Evolutionary conservation across 1,284 basidiomycete species (phyloP).

Genomic region (Amylostereum chailletii): DNA sequence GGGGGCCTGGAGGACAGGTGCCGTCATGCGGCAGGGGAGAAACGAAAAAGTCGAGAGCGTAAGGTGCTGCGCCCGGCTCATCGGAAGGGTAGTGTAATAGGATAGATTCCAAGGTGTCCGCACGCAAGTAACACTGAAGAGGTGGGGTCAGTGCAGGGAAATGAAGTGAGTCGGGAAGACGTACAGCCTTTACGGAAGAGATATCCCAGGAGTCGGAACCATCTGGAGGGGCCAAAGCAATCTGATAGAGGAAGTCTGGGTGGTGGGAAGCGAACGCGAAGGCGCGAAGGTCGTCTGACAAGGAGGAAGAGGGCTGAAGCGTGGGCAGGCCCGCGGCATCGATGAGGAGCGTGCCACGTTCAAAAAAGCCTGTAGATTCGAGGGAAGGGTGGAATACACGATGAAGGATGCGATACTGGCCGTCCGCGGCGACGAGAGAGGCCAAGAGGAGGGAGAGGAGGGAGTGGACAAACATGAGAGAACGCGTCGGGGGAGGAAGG

Average conservation of each 20-base stretch:
- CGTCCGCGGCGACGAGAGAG: slow-evolving; percentile 9
- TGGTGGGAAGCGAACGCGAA: slow-evolving; percentile 31
- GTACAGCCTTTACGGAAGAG: slow-evolving; percentile 61
- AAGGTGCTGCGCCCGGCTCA: slow-evolving; percentile 32
- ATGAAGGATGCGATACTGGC: slow-evolving; percentile 25
- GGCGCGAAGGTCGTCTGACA: slow-evolving; percentile 29
- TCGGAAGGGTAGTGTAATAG: slow-evolving; percentile 41
- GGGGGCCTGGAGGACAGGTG: slow-evolving; percentile 36
- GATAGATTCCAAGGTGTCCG: slow-evolving; percentile 44
- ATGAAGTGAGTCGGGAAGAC: slow-evolving; percentile 2
- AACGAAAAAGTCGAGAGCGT: slow-evolving; percentile 64
- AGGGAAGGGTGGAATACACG: slow-evolving; percentile 31
- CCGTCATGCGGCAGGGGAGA: slow-evolving; percentile 57
- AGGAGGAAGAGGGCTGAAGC: slow-evolving; percentile 9
- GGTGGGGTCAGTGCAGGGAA: slow-evolving; percentile 3
- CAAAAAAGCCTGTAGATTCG: slow-evolving; percentile 23
- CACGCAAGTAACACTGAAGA: slow-evolving; percentile 50
- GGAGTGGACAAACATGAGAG: slow-evolving; percentile 5
- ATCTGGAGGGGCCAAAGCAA: slow-evolving; percentile 51
- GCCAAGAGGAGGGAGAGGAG: slow-evolving; percentile 11
- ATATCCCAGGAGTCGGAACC: slow-evolving; percentile 45
- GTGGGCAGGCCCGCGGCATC: slow-evolving; percentile 15
- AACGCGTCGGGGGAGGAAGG: slow-evolving; percentile 12
- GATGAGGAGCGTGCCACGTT: slow-evolving; percentile 25
- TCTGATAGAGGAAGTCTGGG: slow-evolving; percentile 55